These are phyloP conservation scores for Puccinia triticina DNA, from an alignment of 1,284 basidiomycete genomes.

Conservation along the genomic window DNA sequence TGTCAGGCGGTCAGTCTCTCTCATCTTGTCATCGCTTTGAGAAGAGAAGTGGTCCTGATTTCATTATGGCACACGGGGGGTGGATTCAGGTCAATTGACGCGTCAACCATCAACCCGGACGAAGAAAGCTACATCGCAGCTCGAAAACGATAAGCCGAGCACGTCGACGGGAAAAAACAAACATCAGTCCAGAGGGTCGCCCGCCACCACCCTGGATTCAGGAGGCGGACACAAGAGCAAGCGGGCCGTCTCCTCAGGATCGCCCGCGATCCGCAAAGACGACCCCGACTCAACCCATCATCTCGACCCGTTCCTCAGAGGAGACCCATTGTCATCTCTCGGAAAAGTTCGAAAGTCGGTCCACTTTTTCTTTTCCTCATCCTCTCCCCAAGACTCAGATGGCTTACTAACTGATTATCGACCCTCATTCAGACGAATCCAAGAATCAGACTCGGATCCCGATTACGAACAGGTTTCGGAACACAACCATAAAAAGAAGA, in stretches of 20 bases:
- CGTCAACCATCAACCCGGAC: conserved; percentile 40
- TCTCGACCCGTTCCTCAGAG: conserved; percentile 16
- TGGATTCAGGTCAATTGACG: conserved; percentile 33
- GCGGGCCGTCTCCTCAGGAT: background rate
- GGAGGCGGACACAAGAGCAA: conserved; percentile 2
- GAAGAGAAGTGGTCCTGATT: too few relatives aligned
- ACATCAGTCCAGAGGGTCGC: conserved; percentile 7
- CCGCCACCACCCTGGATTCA: background rate
- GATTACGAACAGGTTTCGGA: background rate
- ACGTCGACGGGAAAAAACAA: background rate
- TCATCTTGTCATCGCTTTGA: background rate
- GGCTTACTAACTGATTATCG: background rate
- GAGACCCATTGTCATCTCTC: conserved; percentile 2
- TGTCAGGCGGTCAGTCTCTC: conserved; percentile 32
- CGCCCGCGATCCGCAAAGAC: background rate
- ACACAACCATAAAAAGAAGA: background rate
- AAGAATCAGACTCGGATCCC: conserved; percentile 13
- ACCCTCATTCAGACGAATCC: background rate
- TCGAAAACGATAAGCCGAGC: background rate
- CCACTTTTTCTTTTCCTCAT: background rate
- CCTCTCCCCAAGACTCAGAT: background rate
- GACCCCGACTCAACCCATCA: background rate
- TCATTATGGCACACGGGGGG: background rate
- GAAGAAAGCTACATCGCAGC: conserved; percentile 1
- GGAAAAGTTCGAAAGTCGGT: background rate